Base-by-base conservation (phyloP, 208 protist genomes). In the Endotrypanum monterogeii region DNA sequence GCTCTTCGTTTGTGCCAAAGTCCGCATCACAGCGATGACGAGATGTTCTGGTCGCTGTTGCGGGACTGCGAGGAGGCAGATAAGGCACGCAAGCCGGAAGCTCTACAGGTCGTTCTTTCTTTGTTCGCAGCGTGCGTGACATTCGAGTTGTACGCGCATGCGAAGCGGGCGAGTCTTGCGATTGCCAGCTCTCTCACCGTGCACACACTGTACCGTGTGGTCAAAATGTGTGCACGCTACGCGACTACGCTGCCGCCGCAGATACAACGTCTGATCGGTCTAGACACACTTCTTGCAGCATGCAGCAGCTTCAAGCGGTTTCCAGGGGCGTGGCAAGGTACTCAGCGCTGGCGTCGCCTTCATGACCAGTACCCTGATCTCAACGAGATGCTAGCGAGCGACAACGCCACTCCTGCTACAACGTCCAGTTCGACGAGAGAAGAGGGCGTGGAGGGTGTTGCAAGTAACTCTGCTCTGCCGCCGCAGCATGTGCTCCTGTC, bases 111-210 rank as follows among this genome's bases (percentile, higher is more conserved):
- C 3, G 25, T 83, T 2, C 71, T 87, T 5, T 84, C 83, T 0
- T 73, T 87, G 6, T 80, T 75, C 35, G 74, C 79, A 32, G 63
- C 70, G n/a, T 84, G 83, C 54, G 54, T 73, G 1, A 78, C 54
- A 63, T 87, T 83, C 51, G 74, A 74, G 39, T 54, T 87, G n/a
- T 46, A 63, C 46, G 61, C 58, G 20, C 75, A 87, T 51, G 83
- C 83, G 6, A 73, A 52, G 11, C 44, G 3, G 32, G 62, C 48
- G 8, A 65, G 51, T 23, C 14, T 16, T 23, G 50, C 68, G 2
- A 20, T 60, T 18, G 73, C 67, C 2, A 37, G 50, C 8, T 37
- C 30, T 23, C 66, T 83, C 23, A 54, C 69, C 14, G 30, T 30
- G 51, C 16, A 39, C 7, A 75, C 58, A 0, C 69, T 76, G 23